Evolutionary conservation across 257 asterid species (phyloP), one percentile per base, ranked within the genome.

Genomic region (Paulownia fortunei): DNA sequence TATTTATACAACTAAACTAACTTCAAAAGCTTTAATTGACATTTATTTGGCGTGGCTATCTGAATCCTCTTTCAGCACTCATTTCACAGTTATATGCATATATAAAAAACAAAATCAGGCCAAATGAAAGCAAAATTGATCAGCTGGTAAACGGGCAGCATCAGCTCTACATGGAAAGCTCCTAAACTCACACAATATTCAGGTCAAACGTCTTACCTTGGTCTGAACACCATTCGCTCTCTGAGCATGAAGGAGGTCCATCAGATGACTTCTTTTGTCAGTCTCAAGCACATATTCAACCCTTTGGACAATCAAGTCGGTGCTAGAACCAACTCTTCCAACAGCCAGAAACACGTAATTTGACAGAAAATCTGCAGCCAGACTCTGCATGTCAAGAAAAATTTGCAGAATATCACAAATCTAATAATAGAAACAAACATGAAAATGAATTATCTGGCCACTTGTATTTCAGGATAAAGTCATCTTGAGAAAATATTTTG

Each of bases 241-340:
- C 76, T 94, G 97, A 1, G 98, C 98, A 84, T 94, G 96, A 76
- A 94, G 97, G 83, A 94, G 98, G 84, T 94, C 98, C 98, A 94
- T 94, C 58, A 94, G 82, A 80, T 94, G 99, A 84, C 99, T 94
- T 86, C 99, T 86, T 84, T 94, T 94, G 87, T 94, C 99, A 72
- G 92, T 84, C 86, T 94, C 99, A 63, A 82, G 96, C 80, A 94
- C 99, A 82, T 85, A 94, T 82, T 94, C 99, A 84, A 94, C 97
- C 87, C 98, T 87, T 81, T 94, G 99, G 73, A 86, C 97, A 73
- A 94, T 94, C 88, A 94, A 86, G 84, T 94, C 99, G 30, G 99
- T 94, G 76, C 99, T 94, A 77, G 99, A 94, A 70, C 99, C 99
- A 84, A 94, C 99, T 88, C 99, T 89, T 47, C 99, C 99, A 71